Evolutionary conservation across 164 flowering plant species (phyloP), one percentile per base, ranked within the genome.

Genomic region (Vitis rotundifolia): DNA sequence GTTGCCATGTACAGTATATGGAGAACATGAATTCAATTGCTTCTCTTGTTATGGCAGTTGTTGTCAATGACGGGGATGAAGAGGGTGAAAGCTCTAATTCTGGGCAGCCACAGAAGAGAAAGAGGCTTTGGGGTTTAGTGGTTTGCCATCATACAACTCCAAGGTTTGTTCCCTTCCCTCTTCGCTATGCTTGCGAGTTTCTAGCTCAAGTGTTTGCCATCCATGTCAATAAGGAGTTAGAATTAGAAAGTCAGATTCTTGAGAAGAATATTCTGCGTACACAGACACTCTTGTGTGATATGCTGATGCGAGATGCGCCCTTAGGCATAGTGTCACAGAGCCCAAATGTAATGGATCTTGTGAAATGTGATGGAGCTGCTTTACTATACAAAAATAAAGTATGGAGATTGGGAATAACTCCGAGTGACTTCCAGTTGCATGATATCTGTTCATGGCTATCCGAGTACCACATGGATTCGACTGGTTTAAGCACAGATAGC

Each of bases 91-190:
- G 61, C 65, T 66, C 86, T 49, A 76, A 68, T 59, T 28, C 88
- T 64, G 66, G 60, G 13, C 89, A 75, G 51, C 78, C 80, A 19
- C 92, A 81, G 54, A 87, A 85, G 82, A 84, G 88, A 71, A 91
- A 89, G 82, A 87, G 89, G 73, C 94, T 94, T n/a, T 94, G 98
- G 98, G 98, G 98, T 50, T 80, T 94, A 60, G 94, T 94, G 48
- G 97, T 94, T 6, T 94, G 98, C 71, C 98, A 94, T 77, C 84
- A 94, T 76, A 89, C 91, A 48, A 83, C 83, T 56, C 97, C 98
- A 11, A 90, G 97, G 84, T 94, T 94, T 81, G 97, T 94, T 66
- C 98, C 97, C 5, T 94, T 94, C 70, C 98, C 98, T 76, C 89
- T 94, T 9, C 83, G 98, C 22, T 94, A 91, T 82, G 98, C 98